phyloP scores from a whole-genome alignment of 352 stramenopile genomes.

The Lagenidium giganteum region DNA sequence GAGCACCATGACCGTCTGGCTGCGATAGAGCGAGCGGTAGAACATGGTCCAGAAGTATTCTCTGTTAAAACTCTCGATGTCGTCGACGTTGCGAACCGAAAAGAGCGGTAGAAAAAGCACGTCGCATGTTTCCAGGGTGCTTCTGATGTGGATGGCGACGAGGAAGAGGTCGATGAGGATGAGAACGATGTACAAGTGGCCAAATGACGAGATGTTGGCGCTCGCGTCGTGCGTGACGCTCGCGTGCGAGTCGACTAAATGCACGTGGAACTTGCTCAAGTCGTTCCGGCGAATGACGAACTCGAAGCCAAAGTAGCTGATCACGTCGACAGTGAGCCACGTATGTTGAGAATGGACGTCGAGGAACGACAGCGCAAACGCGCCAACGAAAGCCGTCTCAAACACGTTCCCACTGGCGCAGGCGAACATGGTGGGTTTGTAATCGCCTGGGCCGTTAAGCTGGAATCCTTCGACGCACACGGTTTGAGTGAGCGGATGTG shows the following conservation, averaged over 20 bases:
- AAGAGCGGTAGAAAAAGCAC: slow-evolving; percentile 28
- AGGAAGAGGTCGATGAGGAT: slow-evolving; percentile 33
- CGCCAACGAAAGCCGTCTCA: slow-evolving; percentile 32
- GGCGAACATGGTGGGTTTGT: slow-evolving; percentile 22
- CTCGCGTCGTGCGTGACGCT: slow-evolving; percentile 19
- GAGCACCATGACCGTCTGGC: slow-evolving; percentile 25
- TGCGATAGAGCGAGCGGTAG: slow-evolving; percentile 53
- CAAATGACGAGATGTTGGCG: slow-evolving; percentile 52
- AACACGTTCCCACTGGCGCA: slow-evolving; percentile 43
- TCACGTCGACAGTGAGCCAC: slow-evolving; percentile 37
- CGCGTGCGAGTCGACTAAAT: slow-evolving; percentile 9
- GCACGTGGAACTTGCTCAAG: slow-evolving; percentile 19
- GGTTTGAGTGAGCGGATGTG: slow-evolving; percentile 25
- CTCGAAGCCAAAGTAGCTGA: slow-evolving; percentile 49
- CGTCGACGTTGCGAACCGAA: slow-evolving; percentile 13
- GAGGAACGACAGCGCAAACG: slow-evolving; percentile 26
- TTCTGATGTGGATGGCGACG: slow-evolving; percentile 19
- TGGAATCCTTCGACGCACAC: slow-evolving; percentile 45
- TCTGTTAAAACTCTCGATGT: slow-evolving; percentile 2
- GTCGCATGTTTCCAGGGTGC: slow-evolving; percentile 24
- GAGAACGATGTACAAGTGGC: slow-evolving; percentile 42
- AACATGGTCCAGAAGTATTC: slow-evolving; percentile 38
- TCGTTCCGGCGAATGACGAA: slow-evolving; percentile 44
- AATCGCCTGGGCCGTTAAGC: slow-evolving; percentile 13
- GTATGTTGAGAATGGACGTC: slow-evolving; percentile 27